Percentiles rank a stretch among this genome's conserved stretches.
phyloP scores from a whole-genome alignment of 192 early-diverging fungal species.

The Umbelopsis ramanniana region DNA sequence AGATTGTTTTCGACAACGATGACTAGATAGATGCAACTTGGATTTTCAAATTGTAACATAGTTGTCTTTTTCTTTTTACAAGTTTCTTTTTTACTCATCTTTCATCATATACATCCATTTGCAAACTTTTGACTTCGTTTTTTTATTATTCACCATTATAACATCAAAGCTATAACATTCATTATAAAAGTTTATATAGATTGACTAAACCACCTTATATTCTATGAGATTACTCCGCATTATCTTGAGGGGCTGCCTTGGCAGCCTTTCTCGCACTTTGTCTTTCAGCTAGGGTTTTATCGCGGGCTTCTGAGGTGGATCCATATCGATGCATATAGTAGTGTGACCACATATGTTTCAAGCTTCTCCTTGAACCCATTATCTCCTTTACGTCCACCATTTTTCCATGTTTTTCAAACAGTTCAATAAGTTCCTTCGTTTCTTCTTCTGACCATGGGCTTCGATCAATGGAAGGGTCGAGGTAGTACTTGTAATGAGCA shows the following conservation, averaged over 20 bases:
- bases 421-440: background rate
- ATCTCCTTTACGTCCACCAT: conserved; percentile 17
- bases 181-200: background rate
- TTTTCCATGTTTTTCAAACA: background rate
- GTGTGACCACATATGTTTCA: conserved; percentile 38
- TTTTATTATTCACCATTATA: background rate
- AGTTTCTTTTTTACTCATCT: background rate
- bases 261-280: background rate
- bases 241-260: background rate
- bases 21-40: background rate
- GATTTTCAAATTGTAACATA: conserved; percentile 26
- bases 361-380: background rate
- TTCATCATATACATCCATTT: background rate
- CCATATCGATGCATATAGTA: background rate
- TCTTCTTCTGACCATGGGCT: conserved; percentile 30
- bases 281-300: background rate
- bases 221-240: background rate
- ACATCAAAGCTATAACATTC: background rate
- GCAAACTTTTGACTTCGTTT: background rate
- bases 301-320: background rate
- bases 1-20: conserved; percentile 84
- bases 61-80: conserved; percentile 15
- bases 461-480: conserved; percentile 28
- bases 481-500: conserved; percentile 28
- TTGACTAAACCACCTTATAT: background rate